Evolutionary conservation across 345 rosid species (phyloP).

Genomic region (Dipteronia sinensis): DNA sequence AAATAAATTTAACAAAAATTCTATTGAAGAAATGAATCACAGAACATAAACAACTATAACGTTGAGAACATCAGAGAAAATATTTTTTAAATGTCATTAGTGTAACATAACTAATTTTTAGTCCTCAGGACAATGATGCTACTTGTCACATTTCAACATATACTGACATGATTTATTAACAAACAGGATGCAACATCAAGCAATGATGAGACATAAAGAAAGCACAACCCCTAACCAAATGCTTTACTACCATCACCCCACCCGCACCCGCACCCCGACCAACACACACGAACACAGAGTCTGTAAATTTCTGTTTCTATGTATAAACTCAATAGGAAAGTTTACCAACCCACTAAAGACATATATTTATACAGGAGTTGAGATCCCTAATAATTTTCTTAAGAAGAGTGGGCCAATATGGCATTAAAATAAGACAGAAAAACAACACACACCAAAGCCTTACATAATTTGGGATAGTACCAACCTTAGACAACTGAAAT

Average conservation of each 20-base stretch:
- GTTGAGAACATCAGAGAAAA: too few species aligned
- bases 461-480: neutral
- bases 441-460: neutral
- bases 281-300: neutral
- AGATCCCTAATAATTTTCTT: neutral
- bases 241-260: neutral
- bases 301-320: neutral
- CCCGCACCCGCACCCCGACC: too few species aligned
- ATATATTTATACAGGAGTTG: neutral
- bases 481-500: conserved; percentile 1
- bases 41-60: neutral
- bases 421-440: conserved; percentile 3
- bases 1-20: conserved; percentile 7
- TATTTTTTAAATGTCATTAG: neutral
- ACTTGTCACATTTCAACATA: neutral
- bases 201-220: neutral
- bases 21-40: neutral
- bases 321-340: neutral
- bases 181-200: neutral
- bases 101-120: neutral
- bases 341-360: neutral
- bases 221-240: neutral
- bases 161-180: neutral
- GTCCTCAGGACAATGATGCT: neutral
- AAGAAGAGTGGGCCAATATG: neutral